These are phyloP conservation scores for Fusarium marasasianum DNA, from an alignment of 2,329 filamentous ascomycete species.

Conservation along the genomic window DNA sequence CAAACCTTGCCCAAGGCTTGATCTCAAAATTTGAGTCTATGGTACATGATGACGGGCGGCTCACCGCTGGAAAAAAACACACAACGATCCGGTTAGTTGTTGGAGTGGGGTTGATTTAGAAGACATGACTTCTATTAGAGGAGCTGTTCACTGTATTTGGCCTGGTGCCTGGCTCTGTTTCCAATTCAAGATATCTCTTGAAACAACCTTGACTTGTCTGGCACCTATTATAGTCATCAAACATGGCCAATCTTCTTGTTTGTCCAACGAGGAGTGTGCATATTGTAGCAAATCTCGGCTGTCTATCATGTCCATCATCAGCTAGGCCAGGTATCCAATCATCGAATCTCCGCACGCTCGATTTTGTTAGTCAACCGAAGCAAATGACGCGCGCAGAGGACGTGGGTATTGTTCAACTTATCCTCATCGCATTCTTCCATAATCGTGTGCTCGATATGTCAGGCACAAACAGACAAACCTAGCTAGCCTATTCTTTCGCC, in stretches of 20 bases:
- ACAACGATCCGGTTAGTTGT: conserved; percentile 7
- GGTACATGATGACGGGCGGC: not conserved
- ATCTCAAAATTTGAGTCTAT: not conserved
- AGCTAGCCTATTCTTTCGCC: not conserved
- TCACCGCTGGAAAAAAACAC: conserved; percentile 35
- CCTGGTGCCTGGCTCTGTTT: conserved; percentile 14
- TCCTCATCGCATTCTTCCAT: not conserved
- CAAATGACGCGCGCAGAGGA: conserved; percentile 14
- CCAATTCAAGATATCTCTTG: conserved; percentile 25
- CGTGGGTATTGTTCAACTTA: conserved; percentile 1
- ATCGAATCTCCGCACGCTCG: conserved; percentile 24
- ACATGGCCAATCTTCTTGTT: conserved; percentile 1
- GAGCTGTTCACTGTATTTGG: conserved; percentile 1
- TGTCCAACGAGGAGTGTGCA: conserved; percentile 25
- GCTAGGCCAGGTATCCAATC: conserved; percentile 4
- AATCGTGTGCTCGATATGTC: not conserved
- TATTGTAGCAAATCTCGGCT: conserved; percentile 10
- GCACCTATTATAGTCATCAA: conserved; percentile 3
- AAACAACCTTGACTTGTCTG: conserved; percentile 4
- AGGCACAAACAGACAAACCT: not conserved
- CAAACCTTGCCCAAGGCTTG: not conserved
- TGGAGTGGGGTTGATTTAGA: conserved; percentile 3
- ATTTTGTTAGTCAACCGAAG: conserved; percentile 16
- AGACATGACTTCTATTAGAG: conserved; percentile 6
- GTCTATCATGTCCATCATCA: conserved; percentile 3